These are phyloP conservation scores for Chlamydomonas asymmetrica DNA, from an alignment of 139 green algal species.

Conservation along the genomic window DNA sequence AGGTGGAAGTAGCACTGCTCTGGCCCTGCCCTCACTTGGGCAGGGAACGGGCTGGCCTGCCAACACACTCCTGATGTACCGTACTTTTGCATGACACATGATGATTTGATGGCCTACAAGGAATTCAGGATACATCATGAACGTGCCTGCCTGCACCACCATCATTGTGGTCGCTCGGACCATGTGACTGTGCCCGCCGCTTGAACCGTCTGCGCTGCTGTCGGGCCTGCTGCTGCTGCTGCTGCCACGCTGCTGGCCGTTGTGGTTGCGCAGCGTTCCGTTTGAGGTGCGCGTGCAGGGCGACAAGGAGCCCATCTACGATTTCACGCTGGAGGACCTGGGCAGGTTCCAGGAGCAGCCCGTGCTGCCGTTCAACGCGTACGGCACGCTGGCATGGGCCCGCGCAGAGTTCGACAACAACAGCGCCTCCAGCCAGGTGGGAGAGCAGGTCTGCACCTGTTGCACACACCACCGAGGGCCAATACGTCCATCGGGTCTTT, in stretches of 20 bases:
- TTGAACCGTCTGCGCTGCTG: not conserved
- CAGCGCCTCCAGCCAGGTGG: conserved; percentile 73
- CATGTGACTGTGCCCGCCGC: not conserved
- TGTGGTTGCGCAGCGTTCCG: conserved; percentile 71
- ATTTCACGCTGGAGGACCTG: conserved; percentile 93
- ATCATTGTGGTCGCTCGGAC: too few species aligned
- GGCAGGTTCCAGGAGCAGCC: conserved; percentile 87
- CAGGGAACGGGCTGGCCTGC: too few species aligned
- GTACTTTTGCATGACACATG: too few species aligned
- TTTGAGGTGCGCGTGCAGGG: conserved; percentile 88
- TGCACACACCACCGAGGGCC: too few species aligned
- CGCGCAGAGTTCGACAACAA: conserved; percentile 96
- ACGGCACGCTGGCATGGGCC: conserved; percentile 93
- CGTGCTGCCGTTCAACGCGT: conserved; percentile 98
- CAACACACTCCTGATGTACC: too few species aligned
- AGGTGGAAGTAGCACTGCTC: too few species aligned
- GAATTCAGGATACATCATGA: too few species aligned
- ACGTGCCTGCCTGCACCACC: too few species aligned
- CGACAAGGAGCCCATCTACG: conserved; percentile 95
- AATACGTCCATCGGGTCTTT: too few species aligned
- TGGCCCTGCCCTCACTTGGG: too few species aligned
- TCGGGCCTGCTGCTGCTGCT: conserved; percentile 2
- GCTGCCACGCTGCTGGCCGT: not conserved
- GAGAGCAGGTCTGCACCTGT: too few species aligned
- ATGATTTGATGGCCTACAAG: too few species aligned